These are phyloP conservation scores for Cercospora sesami DNA, from an alignment of 2,329 filamentous ascomycete genomes.

Conservation along the genomic window DNA sequence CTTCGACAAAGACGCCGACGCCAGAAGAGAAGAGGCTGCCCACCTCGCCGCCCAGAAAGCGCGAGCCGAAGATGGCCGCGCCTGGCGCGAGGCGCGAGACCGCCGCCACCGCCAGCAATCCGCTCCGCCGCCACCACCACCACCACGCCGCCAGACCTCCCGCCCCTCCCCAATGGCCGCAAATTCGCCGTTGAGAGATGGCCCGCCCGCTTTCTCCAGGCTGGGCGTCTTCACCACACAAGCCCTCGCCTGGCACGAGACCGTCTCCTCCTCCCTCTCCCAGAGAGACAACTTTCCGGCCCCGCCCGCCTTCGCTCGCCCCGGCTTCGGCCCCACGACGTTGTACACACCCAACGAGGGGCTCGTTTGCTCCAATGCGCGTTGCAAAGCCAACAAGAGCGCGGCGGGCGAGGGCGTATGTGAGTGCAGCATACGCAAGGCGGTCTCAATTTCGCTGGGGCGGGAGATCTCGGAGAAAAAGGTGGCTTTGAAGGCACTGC, in stretches of 20 bases:
- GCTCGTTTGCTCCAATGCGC: neutral
- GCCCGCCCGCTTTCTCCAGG: neutral
- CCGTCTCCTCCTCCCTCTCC: neutral
- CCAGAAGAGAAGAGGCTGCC: neutral
- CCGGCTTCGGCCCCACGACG: neutral
- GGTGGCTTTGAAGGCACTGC: constrained; percentile 4
- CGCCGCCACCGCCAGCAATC: neutral
- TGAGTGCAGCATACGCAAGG: neutral
- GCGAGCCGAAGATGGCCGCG: neutral
- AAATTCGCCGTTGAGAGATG: neutral
- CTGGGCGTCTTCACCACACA: neutral
- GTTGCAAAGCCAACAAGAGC: neutral
- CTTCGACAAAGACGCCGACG: neutral
- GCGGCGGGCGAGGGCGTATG: neutral
- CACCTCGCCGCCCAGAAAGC: neutral
- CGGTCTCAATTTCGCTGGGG: neutral
- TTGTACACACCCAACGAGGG: neutral
- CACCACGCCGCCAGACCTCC: neutral
- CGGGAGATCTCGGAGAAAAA: neutral
- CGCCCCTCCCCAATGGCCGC: neutral
- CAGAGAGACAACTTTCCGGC: neutral
- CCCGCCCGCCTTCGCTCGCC: neutral
- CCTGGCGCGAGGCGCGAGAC: neutral
- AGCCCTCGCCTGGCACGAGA: neutral
- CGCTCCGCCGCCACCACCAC: neutral